Evolutionary conservation across 768 basidiomycete species (phyloP).

Genomic region (Gloeophyllum trabeum): DNA sequence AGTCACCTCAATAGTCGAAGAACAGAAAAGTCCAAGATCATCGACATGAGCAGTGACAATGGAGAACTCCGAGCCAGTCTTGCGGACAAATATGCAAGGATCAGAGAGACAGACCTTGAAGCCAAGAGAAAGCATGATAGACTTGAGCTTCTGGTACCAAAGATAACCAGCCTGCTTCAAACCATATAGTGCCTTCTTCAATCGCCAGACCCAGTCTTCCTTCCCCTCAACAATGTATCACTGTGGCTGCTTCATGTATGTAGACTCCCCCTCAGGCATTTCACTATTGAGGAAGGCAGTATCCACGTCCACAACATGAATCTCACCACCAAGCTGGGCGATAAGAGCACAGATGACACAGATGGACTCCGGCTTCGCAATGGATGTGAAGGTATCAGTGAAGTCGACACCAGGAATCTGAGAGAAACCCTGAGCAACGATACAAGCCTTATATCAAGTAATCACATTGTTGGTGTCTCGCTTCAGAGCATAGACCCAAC

Average conservation of each 20-base stretch:
- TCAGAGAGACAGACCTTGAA: conserved; percentile 13
- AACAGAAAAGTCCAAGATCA: conserved; percentile 6
- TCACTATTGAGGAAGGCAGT: conserved; percentile 12
- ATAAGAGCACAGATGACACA: conserved; percentile 15
- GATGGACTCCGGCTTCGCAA: conserved; percentile 12
- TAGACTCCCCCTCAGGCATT: conserved; percentile 8
- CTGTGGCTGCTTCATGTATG: conserved; percentile 18
- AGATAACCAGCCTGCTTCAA: conserved; percentile 19
- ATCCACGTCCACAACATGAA: conserved; percentile 15
- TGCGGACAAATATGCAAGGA: conserved; percentile 13
- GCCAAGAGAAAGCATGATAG: conserved; percentile 11
- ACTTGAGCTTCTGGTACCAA: conserved; percentile 15
- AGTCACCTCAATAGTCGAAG: background rate
- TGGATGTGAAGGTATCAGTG: conserved; percentile 18
- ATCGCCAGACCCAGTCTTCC: conserved; percentile 11
- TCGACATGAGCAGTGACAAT: conserved; percentile 21
- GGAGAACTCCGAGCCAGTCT: conserved; percentile 7
- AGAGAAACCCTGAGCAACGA: conserved; percentile 21
- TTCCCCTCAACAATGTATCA: conserved; percentile 9
- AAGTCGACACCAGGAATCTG: conserved; percentile 19
- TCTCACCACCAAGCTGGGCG: conserved; percentile 11
- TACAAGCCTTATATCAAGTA: background rate
- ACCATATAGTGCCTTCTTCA: conserved; percentile 21
- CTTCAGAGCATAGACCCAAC: conserved; percentile 19
- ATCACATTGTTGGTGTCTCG: too few species aligned